Base-by-base conservation (phyloP, 2,329 filamentous ascomycete genomes). In the Lachnellula cervina region DNA sequence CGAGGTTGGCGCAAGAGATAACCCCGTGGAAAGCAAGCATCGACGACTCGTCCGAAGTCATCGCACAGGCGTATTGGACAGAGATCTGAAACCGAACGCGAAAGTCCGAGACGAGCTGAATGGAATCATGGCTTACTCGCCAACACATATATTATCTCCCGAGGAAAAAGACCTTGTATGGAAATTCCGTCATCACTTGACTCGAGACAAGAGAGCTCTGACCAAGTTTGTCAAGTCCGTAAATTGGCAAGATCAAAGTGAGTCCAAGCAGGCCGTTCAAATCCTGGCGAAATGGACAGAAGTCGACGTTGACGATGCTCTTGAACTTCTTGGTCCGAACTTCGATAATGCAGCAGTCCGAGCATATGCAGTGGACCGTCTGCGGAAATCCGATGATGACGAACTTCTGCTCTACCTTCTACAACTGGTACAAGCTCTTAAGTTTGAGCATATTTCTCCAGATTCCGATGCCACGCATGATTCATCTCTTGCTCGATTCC, bases 221-320 rank as follows among this genome's bases (percentile, higher is more conserved):
- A 99, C 93, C 35, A 99, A 99, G 67, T 96, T 99, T 64, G 90
- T 97, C 70, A 99, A 97, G 71, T 97, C 93, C 0, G 93, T 97
- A 40, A 92, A 95, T 63, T 99, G 94, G 93, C 84, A 83, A 49
- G 93, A 96, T 70, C 81, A 83, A 47, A 84, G 84, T 59, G 93
- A 99, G 76, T 86, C 89, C 4, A 87, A 89, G 57, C 91, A 97
- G 74, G 92, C 93, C 5, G 89, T 94, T 23, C 90, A 95, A 59
- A 84, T 99, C 4, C 80, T 99, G 17, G 84, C 88, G 0, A 93
- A 92, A 64, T 99, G 94, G 94, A 95, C 89, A 0, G 90, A 96
- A 62, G 96, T 99, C 56, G 94, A 97, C 68, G 87, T 99, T 5
- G 95, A 99, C 66, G 94, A 97, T 74, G 94, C 93, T 17, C 80